Base-by-base conservation (phyloP, 495 filamentous ascomycete genomes). In the Hypoxylon rickii region DNA sequence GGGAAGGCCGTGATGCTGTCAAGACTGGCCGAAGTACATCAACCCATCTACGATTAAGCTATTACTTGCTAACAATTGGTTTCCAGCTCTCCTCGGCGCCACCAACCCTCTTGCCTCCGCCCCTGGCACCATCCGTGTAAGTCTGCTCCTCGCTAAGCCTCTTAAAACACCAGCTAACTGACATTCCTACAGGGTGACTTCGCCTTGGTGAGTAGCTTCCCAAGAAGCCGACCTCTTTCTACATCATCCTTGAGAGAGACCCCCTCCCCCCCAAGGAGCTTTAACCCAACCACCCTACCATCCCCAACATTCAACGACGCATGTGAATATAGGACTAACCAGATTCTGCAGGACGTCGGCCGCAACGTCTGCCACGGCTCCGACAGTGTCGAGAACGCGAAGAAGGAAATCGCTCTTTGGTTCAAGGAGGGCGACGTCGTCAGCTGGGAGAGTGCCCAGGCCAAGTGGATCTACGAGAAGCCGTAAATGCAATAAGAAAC, bases 311-410 rank as follows among this genome's bases (percentile, higher is more conserved):
- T 34, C 12, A n/a, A 3, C 3, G 13, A 34, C 8, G 3, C 13
- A 7, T 34, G 8, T 34, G 32, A 34, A 12, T 12, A 3, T 17
- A 5, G 3, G 18, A 17, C 8, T 38, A 38, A 7, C 13, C 3
- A 38, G 6, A 1, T 3, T 60, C 73, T 81, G 41, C 55, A 58
- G 38, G 89, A 92, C 69, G 89, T 94, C 68, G 94, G 94, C 79
- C 91, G 94, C 73, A 98, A 98, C 83, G 90, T 98, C 77, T 97
- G 94, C 86, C 94, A 98, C 84, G 94, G 94, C 72, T 96, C 91
- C 76, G 94, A 98, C 85, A 84, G 81, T 77, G 92, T 97, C 76
- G 94, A 97, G 84, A 94, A 80, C 79, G 94, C 94, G 76, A 85
- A 97, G 88, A 97, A 97, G 89, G 94, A 98, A 83, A 98, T 98